Base-by-base conservation (phyloP, 306 rosid genomes). In the Fragaria iinumae region DNA sequence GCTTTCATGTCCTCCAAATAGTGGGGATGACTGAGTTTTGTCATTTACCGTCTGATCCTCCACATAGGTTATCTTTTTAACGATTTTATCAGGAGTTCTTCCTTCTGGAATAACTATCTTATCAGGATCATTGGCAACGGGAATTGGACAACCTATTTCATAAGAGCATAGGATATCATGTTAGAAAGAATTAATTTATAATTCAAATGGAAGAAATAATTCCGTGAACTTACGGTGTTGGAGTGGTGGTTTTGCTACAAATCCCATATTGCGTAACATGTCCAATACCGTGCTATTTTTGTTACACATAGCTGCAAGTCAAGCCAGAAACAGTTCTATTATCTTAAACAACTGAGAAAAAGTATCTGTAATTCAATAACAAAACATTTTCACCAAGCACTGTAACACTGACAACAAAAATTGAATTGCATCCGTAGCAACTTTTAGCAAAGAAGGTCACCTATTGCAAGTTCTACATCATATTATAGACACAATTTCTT, bases 1-100 rank as follows among this genome's bases (percentile, higher is more conserved):
- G 89, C 86, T 92, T 79, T 77, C 72, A 79, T 89, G 90, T 74
- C 98, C 99, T 73, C 98, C 99, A 87, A 95, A 95, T 27, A 95
- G 83, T 45, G 96, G 95, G 74, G 88, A 75, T 71, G 89, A 74
- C 62, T 72, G 84, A 67, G 87, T 81, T 76, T 77, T 78, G 69
- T 81, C 68, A 43, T 29, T 64, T 25, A 85, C 72, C 79, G 77
- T 23, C 60, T 85, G 89, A 77, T 88, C 91, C 80, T 87, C 88
- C 52, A 90, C 76, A 80, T 85, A 95, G 3, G 32, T 72, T 67
- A 95, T 81, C 0, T 82, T 81, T 81, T 92, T 89, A 73, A 90
- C 89, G 80, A 87, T 76, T 83, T 87, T 53, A 45, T 95, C 77
- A 1, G 85, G 83, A 78, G 93, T 91, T 87, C 85, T 83, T 80